Conservation (phyloP, 1,284 basidiomycete species). For the Fomitiporia mediterranea region DNA sequence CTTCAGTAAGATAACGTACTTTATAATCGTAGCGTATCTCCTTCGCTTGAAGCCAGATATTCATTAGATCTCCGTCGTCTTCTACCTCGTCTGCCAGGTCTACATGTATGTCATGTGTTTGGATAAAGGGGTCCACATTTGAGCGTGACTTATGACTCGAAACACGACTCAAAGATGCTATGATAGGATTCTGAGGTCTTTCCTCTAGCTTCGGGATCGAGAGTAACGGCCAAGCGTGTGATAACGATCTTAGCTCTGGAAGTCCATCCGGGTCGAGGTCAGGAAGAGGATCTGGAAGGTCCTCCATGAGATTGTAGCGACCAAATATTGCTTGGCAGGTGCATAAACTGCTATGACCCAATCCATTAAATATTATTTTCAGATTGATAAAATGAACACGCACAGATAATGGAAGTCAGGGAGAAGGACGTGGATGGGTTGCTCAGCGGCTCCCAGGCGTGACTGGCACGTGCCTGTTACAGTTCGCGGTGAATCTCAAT, state of each 20-base stretch:
- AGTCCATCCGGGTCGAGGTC: not conserved
- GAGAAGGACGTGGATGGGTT: not conserved
- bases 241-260: conserved; percentile 5
- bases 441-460: not conserved
- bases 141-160: not conserved
- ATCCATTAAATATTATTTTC: too few species aligned
- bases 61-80: not conserved
- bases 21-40: not conserved
- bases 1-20: not conserved
- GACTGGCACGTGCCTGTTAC: not conserved
- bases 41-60: conserved; percentile 3
- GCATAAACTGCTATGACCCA: too few species aligned
- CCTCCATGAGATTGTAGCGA: not conserved
- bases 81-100: not conserved
- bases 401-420: not conserved
- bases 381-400: too few species aligned
- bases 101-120: not conserved
- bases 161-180: conserved; percentile 37
- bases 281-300: not conserved
- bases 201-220: conserved; percentile 55
- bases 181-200: conserved; percentile 72
- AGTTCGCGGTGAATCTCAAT: not conserved
- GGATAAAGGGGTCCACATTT: not conserved
- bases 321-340: too few species aligned
- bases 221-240: conserved; percentile 37